Percentiles rank a stretch among this genome's conserved stretches.
These are phyloP conservation scores for Polyporus tsugae DNA, from an alignment of 1,284 basidiomycete species.

Conservation along the genomic window DNA sequence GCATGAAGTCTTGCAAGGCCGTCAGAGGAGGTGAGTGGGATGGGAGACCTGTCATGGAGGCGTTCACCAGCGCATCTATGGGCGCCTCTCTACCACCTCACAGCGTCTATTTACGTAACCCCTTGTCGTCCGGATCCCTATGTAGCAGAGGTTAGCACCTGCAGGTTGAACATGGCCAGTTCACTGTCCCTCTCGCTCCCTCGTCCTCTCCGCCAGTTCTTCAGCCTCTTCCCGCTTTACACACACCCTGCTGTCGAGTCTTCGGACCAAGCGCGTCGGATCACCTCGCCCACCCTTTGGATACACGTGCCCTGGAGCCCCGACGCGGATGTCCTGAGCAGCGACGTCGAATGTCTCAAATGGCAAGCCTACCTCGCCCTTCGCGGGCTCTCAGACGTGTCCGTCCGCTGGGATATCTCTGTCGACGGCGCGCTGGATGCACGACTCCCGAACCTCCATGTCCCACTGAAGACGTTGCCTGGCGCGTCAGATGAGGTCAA, in stretches of 20 bases:
- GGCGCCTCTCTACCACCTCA: slow-evolving; percentile 14
- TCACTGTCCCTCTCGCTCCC: slow-evolving; percentile 38
- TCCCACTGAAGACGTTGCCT: slow-evolving; percentile 40
- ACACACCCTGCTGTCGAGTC: slow-evolving; percentile 55
- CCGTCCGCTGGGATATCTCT: slow-evolving; percentile 70
- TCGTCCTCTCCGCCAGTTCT: slow-evolving; percentile 54
- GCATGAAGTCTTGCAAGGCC: slow-evolving; percentile 14
- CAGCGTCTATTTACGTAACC: not conserved
- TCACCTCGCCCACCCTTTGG: slow-evolving; percentile 67
- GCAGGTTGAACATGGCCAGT: slow-evolving; percentile 30
- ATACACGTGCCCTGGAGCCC: slow-evolving; percentile 57
- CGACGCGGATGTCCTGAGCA: slow-evolving; percentile 57
- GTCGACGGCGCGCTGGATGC: slow-evolving; percentile 72
- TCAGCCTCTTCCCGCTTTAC: slow-evolving; percentile 64
- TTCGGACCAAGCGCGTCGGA: slow-evolving; percentile 53
- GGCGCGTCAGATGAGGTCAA: slow-evolving; percentile 36
- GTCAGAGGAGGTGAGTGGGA: slow-evolving; percentile 8
- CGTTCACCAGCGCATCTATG: slow-evolving; percentile 28
- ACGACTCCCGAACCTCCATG: slow-evolving; percentile 71
- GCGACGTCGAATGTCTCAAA: slow-evolving; percentile 83
- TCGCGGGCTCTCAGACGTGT: slow-evolving; percentile 59
- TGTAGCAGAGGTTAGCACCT: too few species aligned
- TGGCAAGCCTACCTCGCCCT: slow-evolving; percentile 86
- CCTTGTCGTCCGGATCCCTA: too few species aligned
- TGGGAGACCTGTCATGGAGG: not conserved